These are phyloP conservation scores for Cicer chorassanicum DNA, from an alignment of 306 rosid species.

Conservation along the genomic window DNA sequence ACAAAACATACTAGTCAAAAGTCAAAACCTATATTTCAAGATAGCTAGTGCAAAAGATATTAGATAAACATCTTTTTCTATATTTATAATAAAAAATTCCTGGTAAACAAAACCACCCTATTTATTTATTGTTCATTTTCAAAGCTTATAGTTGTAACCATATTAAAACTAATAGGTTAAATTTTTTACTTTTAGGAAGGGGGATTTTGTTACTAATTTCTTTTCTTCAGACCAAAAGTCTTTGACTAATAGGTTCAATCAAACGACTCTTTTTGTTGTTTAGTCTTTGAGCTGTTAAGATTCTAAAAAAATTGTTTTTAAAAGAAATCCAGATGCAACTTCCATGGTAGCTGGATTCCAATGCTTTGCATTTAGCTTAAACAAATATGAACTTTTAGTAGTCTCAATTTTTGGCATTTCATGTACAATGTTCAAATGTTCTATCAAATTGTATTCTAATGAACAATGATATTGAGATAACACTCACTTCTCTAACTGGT, in stretches of 20 bases:
- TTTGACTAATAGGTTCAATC: too few relatives aligned
- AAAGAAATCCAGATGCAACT: conserved; percentile 9
- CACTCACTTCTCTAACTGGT: conserved; percentile 82
- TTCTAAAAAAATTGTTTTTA: not conserved
- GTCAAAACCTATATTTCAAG: conserved; percentile 27
- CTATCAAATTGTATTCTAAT: conserved; percentile 26
- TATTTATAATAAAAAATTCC: not conserved
- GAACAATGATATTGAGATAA: conserved; percentile 34
- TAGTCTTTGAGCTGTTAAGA: not conserved
- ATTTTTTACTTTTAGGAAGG: not conserved
- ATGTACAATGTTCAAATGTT: conserved; percentile 41
- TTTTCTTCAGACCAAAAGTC: conserved; percentile 7
- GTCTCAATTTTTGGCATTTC: conserved; percentile 29
- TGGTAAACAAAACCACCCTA: conserved; percentile 11
- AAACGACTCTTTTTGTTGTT: conserved; percentile 27
- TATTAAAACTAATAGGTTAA: conserved; percentile 15
- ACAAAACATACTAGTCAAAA: conserved; percentile 24
- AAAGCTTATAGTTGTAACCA: conserved; percentile 19
- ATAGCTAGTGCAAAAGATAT: conserved; percentile 23
- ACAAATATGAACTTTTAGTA: conserved; percentile 1
- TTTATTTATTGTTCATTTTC: conserved; percentile 13
- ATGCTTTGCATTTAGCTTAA: conserved; percentile 20
- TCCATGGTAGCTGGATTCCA: conserved; percentile 28
- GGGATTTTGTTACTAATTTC: conserved; percentile 14
- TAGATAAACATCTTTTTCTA: conserved; percentile 4